These are phyloP conservation scores for Silene conica DNA, from an alignment of 148 eudicot genomes.

Conservation along the genomic window DNA sequence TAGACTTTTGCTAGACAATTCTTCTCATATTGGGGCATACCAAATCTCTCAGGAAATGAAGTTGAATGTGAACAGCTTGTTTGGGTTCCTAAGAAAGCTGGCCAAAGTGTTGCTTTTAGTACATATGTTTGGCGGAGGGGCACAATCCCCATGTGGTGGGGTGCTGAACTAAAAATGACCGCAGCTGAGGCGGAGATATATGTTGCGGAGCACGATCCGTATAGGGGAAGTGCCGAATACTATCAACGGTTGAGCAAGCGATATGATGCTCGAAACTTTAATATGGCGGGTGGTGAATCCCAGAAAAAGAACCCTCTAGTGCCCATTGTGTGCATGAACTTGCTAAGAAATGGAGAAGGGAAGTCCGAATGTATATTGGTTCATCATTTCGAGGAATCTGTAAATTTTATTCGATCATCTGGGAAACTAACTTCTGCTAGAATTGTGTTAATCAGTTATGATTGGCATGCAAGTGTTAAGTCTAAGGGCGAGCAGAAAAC, in stretches of 20 bases:
- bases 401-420: constrained; percentile 62
- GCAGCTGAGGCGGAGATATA: constrained; percentile 97
- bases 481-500: constrained; percentile 83
- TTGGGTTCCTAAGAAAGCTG: constrained; percentile 74
- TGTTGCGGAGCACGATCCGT: constrained; percentile 86
- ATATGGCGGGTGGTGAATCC: constrained; percentile 41
- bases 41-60: constrained; percentile 70
- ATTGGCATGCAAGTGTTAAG: constrained; percentile 93
- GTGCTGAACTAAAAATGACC: constrained; percentile 91
- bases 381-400: constrained; percentile 86
- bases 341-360: constrained; percentile 85
- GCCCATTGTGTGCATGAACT: constrained; percentile 86
- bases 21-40: constrained; percentile 14
- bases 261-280: constrained; percentile 68
- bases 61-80: constrained; percentile 99
- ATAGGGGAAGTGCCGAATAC: constrained; percentile 86
- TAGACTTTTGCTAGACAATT: background rate
- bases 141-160: constrained; percentile 99
- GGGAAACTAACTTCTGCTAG: constrained; percentile 75
- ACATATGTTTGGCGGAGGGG: constrained; percentile 98
- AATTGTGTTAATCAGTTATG: constrained; percentile 76
- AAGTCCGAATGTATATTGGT: constrained; percentile 84
- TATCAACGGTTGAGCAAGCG: constrained; percentile 80
- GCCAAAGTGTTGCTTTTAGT: constrained; percentile 85
- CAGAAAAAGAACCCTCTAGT: constrained; percentile 67